Evolutionary conservation across 129 eudicot species (phyloP).

Genomic region (Lactuca sativa): DNA sequence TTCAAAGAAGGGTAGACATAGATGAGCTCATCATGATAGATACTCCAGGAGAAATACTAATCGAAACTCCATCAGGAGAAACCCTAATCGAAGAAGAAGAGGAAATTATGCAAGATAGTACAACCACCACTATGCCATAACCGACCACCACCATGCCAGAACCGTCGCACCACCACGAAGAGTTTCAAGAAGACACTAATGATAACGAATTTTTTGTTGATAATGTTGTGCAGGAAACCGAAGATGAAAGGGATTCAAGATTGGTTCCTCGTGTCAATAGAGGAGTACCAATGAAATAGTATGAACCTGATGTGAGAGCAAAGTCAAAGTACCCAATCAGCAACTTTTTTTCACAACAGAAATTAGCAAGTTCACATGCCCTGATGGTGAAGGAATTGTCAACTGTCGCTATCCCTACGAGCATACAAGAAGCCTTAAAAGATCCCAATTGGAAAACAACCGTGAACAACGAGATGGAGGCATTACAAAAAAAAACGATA

Average conservation of each 20-base stretch:
- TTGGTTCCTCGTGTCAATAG: not conserved
- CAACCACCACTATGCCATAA: no score
- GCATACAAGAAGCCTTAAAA: no score
- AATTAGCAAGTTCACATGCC: not conserved
- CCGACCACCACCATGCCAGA: no score
- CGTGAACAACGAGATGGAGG: not conserved
- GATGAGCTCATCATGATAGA: no score
- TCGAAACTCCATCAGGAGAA: no score
- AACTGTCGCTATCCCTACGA: not conserved
- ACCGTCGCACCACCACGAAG: no score
- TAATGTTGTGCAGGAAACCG: not conserved
- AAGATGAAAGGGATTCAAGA: not conserved
- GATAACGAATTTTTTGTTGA: not conserved
- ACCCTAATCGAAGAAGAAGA: no score
- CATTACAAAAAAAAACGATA: no score
- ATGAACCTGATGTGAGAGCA: conserved; percentile 5
- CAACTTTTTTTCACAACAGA: not conserved
- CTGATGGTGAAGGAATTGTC: conserved; percentile 12
- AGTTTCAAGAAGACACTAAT: no score
- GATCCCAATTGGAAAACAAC: not conserved
- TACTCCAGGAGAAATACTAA: no score
- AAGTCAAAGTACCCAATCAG: conserved; percentile 16
- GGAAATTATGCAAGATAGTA: no score
- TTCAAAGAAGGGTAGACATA: no score
- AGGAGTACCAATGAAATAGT: conserved; percentile 8